Base-by-base conservation (phyloP, 2,329 filamentous ascomycete genomes). In the Fusarium hainanense region DNA sequence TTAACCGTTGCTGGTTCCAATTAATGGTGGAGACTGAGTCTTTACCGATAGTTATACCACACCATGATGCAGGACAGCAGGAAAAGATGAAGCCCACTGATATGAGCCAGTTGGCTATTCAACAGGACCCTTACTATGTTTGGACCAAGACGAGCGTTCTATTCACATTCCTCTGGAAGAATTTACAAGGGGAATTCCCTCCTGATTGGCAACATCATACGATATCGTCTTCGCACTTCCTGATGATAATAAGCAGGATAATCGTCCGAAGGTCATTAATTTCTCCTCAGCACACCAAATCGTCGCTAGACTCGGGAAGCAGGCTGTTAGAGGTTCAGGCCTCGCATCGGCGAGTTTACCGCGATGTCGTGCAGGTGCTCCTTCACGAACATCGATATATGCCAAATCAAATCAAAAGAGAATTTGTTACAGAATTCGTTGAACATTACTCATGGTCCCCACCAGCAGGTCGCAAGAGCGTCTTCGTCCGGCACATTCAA, bases 391-490 rank as follows among this genome's bases (percentile, higher is more conserved):
- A 2, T 11, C 5, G 4, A 13, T 11, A 11, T 7, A 14, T 16
- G 2, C 43, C 43, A 10, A n/a, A 28, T 1, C 10, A 37, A 7
- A 11, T 21, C 9, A 61, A 58, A 20, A 49, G 28, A 4, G 54
- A 58, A 8, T 58, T 61, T 7, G 54, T 9, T 6, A 44, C 34
- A 4, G 21, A 44, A 34, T 58, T 61, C 10, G 12, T 58, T 14
- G 37, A 43, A 28, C 43, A 50, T n/a, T 8, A 30, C 37, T 44
- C 52, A 6, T 61, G 52, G 58, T 61, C n/a, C 37, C 52, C 21
- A 4, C 43, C 37, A 20, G 8, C 28, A 8, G 14, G 21, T 20
- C 3, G 16, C 4, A 30, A 44, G 4, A n/a, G 34, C 1, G 18
- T 4, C 10, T 9, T 61, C 6, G 27, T 12, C 14, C 9, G 23